Conservation (phyloP, 306 rosid species). For the Quercus alba region DNA sequence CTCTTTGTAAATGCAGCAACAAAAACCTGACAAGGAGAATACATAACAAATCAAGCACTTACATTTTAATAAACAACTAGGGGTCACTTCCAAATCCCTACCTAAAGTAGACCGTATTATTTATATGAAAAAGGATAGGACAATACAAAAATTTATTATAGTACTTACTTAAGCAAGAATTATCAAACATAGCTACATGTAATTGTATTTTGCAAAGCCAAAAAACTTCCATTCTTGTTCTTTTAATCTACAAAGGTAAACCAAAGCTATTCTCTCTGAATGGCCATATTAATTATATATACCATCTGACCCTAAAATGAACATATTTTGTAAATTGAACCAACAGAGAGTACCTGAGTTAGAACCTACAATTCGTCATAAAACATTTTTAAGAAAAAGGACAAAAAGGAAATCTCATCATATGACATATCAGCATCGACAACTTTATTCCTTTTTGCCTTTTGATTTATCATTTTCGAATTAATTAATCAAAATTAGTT, state of each 20-base stretch:
- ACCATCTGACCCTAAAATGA: background rate
- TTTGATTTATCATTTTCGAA: background rate
- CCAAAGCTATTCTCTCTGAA: background rate
- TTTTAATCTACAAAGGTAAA: background rate
- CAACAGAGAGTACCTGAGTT: background rate
- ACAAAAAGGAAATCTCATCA: background rate
- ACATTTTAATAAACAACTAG: background rate
- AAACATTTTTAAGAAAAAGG: background rate
- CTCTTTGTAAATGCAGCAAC: conserved; percentile 62
- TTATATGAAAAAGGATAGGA: background rate
- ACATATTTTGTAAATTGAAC: background rate
- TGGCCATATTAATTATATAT: background rate
- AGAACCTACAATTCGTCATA: background rate
- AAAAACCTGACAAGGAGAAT: conserved; percentile 37
- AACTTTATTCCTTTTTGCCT: background rate
- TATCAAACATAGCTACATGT: background rate
- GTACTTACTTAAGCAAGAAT: background rate
- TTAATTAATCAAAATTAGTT: background rate
- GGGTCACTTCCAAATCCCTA: conserved; percentile 9
- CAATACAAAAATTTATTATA: background rate
- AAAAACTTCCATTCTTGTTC: background rate
- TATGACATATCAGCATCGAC: background rate
- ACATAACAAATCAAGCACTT: background rate
- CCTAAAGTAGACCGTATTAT: background rate
- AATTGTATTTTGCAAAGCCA: background rate